Evolutionary conservation across 1,284 basidiomycete genomes (phyloP), one percentile per base, ranked within the genome.

Genomic region (Sphagnurus paluster): DNA sequence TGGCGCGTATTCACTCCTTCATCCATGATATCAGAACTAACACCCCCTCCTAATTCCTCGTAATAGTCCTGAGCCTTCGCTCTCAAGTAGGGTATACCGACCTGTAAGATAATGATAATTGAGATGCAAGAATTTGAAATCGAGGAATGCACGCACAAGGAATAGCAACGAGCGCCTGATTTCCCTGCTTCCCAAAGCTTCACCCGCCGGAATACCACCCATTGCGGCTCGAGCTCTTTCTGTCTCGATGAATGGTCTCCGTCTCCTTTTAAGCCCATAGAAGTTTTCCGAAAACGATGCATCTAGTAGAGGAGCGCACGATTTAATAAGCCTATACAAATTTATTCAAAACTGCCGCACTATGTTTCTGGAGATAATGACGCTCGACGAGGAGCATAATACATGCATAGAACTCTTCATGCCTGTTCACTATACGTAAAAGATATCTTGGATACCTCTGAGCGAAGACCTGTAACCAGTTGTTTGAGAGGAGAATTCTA

Each of bases 381-480:
- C 84, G 74, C 69, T 99, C 97, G 4, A 99, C 83, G 45, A 93
- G 76, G 33, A 93, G 71, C 84, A 99, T 93, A 45, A 97, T 72
- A 11, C 83, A 52, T 0, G 93, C 90, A 61, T 97, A 99, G 61
- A 98, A 88, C 66, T 98, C 96, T 65, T 99, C 97, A 73, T 98
- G 96, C 30, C 83, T 75, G 66, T 99, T 98, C 10, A 98, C 92
- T 42, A 99, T 74, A 13, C 88, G 83, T 28, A 99, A 70, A 26
- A 99, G 79, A 66, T 98, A 95, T 43, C 97, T 82, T 5, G 97
- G 97, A 65, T 98, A 90, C 47, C 87, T 80, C 72, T 98, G 95
- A 1, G 97, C 94, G 56, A 98, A 92, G 39, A 98, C 91, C 93
- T 96, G n/a, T n/a, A 53, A 45, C 19, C 16, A 32, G 44, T 11